phyloP scores from a whole-genome alignment of 352 stramenopile genomes.

The Pythium periplocum region DNA sequence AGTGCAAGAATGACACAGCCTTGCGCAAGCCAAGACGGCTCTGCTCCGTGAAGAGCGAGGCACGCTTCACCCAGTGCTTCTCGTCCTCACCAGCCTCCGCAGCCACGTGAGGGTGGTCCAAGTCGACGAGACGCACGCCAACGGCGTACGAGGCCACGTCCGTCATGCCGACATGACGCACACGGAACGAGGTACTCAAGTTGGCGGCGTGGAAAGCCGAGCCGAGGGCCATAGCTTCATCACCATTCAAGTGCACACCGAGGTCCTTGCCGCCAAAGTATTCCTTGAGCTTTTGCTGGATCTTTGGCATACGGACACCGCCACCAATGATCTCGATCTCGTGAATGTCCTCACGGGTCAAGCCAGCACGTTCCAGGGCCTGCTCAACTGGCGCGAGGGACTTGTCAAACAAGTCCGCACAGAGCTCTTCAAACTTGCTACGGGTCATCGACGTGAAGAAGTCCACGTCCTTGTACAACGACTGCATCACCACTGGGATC shows the following conservation, averaged over 20 bases:
- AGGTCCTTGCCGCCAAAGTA: slow-evolving; percentile 85
- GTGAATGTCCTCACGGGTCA: slow-evolving; percentile 92
- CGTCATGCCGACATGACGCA: slow-evolving; percentile 93
- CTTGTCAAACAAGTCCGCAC: slow-evolving; percentile 82
- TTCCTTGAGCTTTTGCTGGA: slow-evolving; percentile 87
- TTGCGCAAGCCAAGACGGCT: slow-evolving; percentile 89
- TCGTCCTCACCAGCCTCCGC: slow-evolving; percentile 37
- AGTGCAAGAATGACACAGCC: slow-evolving; percentile 93
- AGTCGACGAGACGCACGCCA: slow-evolving; percentile 78
- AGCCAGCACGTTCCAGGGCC: slow-evolving; percentile 82
- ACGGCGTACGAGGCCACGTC: slow-evolving; percentile 91
- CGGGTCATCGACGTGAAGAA: slow-evolving; percentile 90
- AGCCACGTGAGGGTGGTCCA: slow-evolving; percentile 38
- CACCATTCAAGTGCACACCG: slow-evolving; percentile 96
- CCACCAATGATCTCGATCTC: slow-evolving; percentile 97
- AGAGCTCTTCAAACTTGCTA: slow-evolving; percentile 90
- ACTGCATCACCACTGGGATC: slow-evolving; percentile 94
- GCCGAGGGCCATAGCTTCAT: slow-evolving; percentile 96
- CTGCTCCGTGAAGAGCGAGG: slow-evolving; percentile 87
- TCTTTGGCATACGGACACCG: slow-evolving; percentile 92
- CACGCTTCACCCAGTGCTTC: slow-evolving; percentile 89
- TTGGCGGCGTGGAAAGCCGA: slow-evolving; percentile 96
- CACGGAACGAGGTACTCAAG: slow-evolving; percentile 93
- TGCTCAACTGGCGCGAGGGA: slow-evolving; percentile 81
- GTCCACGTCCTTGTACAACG: slow-evolving; percentile 92